Base-by-base conservation (phyloP, 192 early-diverging fungal species). In the Rhizoclosmatium sp. region DNA sequence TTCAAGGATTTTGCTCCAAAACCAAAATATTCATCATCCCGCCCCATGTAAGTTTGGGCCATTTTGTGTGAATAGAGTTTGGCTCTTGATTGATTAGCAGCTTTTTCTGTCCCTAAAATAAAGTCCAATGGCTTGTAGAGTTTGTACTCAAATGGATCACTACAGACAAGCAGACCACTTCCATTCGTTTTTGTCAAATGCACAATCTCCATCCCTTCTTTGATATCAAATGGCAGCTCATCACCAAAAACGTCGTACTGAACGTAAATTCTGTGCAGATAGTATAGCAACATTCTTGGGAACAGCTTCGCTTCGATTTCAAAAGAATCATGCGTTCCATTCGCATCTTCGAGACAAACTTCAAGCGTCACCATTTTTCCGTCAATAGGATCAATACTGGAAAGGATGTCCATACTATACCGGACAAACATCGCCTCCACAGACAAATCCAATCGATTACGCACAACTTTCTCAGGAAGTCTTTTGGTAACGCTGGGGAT, bases 121-220 rank as follows among this genome's bases (percentile, higher is more conserved):
- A 69, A 69, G 42, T 41, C 46, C 67, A 69, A 46, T 21, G 41
- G 44, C 45, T 45, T 41, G 47, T 47, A 9, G 44, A 69, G 39
- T n/a, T 41, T 41, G 0, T 4, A 69, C 16, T 69, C 46, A 46
- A 48, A 69, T 46, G 42, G 3, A 46, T 69, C 68, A 41, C 47
- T 41, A 16, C 68, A 69, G 14, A 69, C 31, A 46, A 69, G 68
- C 9, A 69, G 40, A 16, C 68, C 68, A 10, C 10, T 65, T 9
- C 19, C 10, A 12, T 2, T 48, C 14, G 41, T 46, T 9, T 39
- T 46, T 0, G 9, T 10, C 45, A 69, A 21, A 0, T 69, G 68
- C 12, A 47, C 68, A 49, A 69, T 47, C 47, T 69, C 68, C 68
- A 69, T 69, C 44, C 68, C 68, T 69, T 16, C 47, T 14, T 69